Base-by-base conservation (phyloP, 2,329 filamentous ascomycete species). In the Calonectria hawksworthii region DNA sequence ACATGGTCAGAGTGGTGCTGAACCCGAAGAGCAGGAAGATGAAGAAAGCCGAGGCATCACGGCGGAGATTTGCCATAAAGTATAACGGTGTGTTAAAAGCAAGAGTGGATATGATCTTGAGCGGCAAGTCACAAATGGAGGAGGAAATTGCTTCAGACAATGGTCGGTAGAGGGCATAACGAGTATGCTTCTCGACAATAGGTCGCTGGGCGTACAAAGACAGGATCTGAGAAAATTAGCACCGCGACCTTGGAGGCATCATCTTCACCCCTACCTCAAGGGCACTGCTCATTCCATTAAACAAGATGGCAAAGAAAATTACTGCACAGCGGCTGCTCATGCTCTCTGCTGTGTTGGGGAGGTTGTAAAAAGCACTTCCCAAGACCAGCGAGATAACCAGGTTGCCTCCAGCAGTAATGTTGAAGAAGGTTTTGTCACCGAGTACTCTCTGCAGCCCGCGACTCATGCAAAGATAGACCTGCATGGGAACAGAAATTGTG, bases 261-360 rank as follows among this genome's bases (percentile, higher is more conserved):
- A 8, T n/a, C 23, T 30, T 23, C 8, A 68, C 23, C 14, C 61
- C 14, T 54, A 79, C 79, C 85, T 83, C 82, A 0, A 84, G 77
- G 14, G 80, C 75, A 64, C 80, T 81, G 2, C 78, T 77, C 4
- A 91, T 84, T 4, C 88, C 89, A 75, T 90, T 91, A 67, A 90
- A 85, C 16, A 91, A 77, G 44, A 90, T 83, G 8, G 87, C 87
- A 69, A 90, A 86, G 81, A 91, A 91, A 0, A 90, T 78, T 9
- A 88, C 82, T 3, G 86, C 84, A 16, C 87, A 88, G 23, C 86
- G 86, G 4, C 85, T 82, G 68, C 85, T 86, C 74, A 90, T 89
- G 6, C 84, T 85, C 4, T 80, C 81, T 0, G 88, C 86, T 14
- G 84, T 85, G 14, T 83, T 61, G 0, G 86, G 84, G 0, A 86